Evolutionary conservation across 2,329 filamentous ascomycete species (phyloP), one percentile per base, ranked within the genome.

Genomic region (Fonsecaea nubica): DNA sequence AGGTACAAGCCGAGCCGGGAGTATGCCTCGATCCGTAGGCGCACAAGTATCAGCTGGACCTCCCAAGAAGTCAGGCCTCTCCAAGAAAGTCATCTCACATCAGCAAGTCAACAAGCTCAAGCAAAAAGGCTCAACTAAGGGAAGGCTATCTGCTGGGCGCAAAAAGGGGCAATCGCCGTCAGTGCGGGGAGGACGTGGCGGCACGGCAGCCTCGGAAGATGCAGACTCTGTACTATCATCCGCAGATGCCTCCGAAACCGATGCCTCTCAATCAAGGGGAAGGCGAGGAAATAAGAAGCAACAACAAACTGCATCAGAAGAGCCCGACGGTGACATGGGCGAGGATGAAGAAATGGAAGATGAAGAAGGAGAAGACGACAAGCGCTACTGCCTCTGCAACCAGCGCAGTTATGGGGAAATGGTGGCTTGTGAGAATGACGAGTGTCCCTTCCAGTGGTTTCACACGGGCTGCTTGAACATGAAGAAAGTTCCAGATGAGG

Each of bases 381-480:
- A 85, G 67, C 84, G 86, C 48, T 90, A 89, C 74, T 90, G 87
- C 77, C 88, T 87, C 70, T 90, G 87, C 74, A 86, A 87, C 58
- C 85, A 86, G 69, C 87, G 89, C 42, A 86, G 83, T 69, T 89
- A 88, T 73, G 87, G 87, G 18, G 86, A 88, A 73, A 90, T 90
- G 87, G 85, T 90, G 48, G 87, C 86, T 12, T 90, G 87, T 73
- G 87, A 90, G 75, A 89, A 89, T 74, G 85, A 87, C 42, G 80
- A 82, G 64, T 90, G 87, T 77, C 83, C 84, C 12, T 84, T 86
- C 69, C 87, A 90, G 75, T 90, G 87, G 87, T 90, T 90, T 76
- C 87, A 90, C 80, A 83, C 88, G 76, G 85, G 83, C 48, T 90
- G 87, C 72, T 86, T 89, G 59, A 85, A 86, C 21, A 78, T 90